These are phyloP conservation scores for Phoma sp. DNA, from an alignment of 2,329 filamentous ascomycete species.

Conservation along the genomic window DNA sequence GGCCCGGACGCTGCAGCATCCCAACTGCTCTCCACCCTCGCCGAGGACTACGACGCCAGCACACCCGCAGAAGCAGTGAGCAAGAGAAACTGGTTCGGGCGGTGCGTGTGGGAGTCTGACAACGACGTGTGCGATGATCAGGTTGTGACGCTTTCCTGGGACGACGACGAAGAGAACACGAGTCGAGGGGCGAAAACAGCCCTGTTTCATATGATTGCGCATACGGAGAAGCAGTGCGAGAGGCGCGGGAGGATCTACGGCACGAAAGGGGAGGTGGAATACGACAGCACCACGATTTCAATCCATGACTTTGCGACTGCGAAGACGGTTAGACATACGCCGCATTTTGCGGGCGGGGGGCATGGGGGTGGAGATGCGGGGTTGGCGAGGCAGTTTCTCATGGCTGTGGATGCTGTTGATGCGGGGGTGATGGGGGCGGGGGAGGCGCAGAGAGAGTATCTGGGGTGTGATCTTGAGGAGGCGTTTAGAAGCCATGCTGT, in stretches of 20 bases:
- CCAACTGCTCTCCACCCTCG: conserved; percentile 56
- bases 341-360: conserved; percentile 65
- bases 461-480: conserved; percentile 87
- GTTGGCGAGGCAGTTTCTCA: conserved; percentile 80
- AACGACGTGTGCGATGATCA: conserved; percentile 96
- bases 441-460: conserved; percentile 74
- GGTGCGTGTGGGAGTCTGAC: conserved; percentile 93
- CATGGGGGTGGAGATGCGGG: conserved; percentile 84
- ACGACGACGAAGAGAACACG: conserved; percentile 64
- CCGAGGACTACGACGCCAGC: conserved; percentile 59
- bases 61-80: conserved; percentile 57
- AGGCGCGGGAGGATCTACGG: conserved; percentile 87
- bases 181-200: conserved; percentile 77
- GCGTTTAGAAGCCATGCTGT: conserved; percentile 87
- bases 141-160: conserved; percentile 85
- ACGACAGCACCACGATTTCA: conserved; percentile 79
- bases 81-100: conserved; percentile 74
- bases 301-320: conserved; percentile 74
- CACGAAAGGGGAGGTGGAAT: conserved; percentile 81
- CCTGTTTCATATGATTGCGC: conserved; percentile 91
- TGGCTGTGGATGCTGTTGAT: conserved; percentile 81
- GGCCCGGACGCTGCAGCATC: conserved; percentile 59
- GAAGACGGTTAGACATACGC: conserved; percentile 62
- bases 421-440: conserved; percentile 69
- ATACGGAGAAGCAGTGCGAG: conserved; percentile 85